Evolutionary conservation across 768 basidiomycete genomes (phyloP).

Genomic region (Serendipita sp.): DNA sequence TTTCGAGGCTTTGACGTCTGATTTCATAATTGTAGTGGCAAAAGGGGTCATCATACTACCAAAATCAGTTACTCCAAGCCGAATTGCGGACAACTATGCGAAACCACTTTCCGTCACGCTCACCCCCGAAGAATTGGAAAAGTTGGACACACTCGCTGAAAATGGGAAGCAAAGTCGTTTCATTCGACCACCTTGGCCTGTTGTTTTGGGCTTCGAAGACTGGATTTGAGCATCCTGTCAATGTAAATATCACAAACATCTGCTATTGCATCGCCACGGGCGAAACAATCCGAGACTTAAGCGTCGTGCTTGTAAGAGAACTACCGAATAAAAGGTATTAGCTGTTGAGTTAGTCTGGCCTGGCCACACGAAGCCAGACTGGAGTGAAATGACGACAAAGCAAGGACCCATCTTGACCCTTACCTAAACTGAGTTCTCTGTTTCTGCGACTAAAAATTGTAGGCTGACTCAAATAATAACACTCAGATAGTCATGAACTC

Average conservation of each 20-base stretch:
- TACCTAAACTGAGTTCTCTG: neutral
- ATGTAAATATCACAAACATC: no score
- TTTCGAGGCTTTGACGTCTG: no score
- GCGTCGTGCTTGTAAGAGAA: no score
- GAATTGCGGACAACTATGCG: slow-evolving; percentile 4
- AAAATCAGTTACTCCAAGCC: slow-evolving; percentile 5
- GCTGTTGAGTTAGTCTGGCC: no score
- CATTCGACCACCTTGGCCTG: slow-evolving; percentile 6
- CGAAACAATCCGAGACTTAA: no score
- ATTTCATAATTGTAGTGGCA: neutral
- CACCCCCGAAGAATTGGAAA: neutral
- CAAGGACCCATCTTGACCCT: neutral
- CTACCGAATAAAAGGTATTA: no score
- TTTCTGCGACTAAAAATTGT: neutral
- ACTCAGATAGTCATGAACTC: neutral
- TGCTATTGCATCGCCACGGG: no score
- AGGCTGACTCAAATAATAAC: no score
- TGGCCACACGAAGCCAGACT: no score
- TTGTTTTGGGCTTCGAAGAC: neutral
- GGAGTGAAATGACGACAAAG: neutral
- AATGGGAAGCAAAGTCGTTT: slow-evolving; percentile 6
- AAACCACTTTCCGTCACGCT: neutral
- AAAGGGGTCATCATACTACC: slow-evolving; percentile 5
- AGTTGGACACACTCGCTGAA: slow-evolving; percentile 1
- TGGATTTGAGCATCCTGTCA: neutral